Conservation (phyloP, 192 early-diverging fungal species). For the Coemansia sp. region DNA sequence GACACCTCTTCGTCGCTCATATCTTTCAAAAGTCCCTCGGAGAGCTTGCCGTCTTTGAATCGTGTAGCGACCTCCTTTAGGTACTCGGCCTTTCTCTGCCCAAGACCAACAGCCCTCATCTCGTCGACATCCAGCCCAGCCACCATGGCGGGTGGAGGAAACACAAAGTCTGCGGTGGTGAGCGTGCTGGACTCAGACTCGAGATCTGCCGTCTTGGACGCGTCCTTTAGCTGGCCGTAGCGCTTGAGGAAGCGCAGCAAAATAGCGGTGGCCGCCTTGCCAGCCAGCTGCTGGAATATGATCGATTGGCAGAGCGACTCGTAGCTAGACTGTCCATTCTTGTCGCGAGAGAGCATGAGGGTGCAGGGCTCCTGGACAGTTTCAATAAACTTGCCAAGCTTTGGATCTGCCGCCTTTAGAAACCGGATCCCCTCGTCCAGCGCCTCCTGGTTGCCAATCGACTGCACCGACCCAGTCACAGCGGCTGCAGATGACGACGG, state of each 20-base stretch:
- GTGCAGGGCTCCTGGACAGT: slow-evolving; percentile 19
- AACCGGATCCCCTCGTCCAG: slow-evolving; percentile 39
- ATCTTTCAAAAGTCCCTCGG: slow-evolving; percentile 33
- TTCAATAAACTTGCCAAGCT: slow-evolving; percentile 45
- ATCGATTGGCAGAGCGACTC: slow-evolving; percentile 50
- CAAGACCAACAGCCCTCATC: slow-evolving; percentile 31
- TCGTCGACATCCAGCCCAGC: slow-evolving; percentile 42
- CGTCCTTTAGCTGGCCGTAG: slow-evolving; percentile 42
- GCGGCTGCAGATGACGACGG: no score
- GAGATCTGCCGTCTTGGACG: slow-evolving; percentile 6
- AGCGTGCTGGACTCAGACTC: neutral
- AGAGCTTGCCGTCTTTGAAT: slow-evolving; percentile 55
- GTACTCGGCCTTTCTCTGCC: slow-evolving; percentile 58
- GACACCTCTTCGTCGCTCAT: slow-evolving; percentile 60
- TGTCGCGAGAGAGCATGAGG: slow-evolving; percentile 24
- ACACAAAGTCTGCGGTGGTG: slow-evolving; percentile 26
- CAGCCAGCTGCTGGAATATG: slow-evolving; percentile 69
- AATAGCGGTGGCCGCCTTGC: slow-evolving; percentile 65
- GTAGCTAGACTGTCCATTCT: slow-evolving; percentile 27
- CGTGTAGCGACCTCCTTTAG: slow-evolving; percentile 58
- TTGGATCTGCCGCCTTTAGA: slow-evolving; percentile 46
- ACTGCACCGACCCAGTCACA: no score
- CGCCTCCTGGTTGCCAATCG: slow-evolving; percentile 9
- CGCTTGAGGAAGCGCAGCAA: slow-evolving; percentile 51
- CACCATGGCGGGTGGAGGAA: slow-evolving; percentile 56